phyloP scores from a whole-genome alignment of 2,329 filamentous ascomycete genomes.

The Aureobasidium zeae region DNA sequence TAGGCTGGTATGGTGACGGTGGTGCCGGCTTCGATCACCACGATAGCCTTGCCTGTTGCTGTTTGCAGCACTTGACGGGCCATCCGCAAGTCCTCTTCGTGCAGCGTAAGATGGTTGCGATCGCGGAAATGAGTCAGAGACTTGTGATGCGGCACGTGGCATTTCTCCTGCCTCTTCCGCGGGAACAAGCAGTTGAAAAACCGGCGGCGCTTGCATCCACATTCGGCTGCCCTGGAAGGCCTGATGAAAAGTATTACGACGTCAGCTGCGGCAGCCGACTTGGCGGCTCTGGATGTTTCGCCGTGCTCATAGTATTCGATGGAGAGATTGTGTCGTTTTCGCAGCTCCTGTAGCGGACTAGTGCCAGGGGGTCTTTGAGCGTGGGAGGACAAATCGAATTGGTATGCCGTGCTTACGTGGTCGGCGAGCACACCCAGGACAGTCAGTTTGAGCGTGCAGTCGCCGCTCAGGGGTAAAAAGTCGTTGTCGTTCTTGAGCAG shows the following conservation, averaged over 20 bases:
- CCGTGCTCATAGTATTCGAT: not conserved
- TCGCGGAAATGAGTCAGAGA: not conserved
- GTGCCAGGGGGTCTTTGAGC: constrained; percentile 17
- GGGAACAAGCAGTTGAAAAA: not conserved
- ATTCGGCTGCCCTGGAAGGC: not conserved
- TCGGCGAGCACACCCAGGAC: constrained; percentile 18
- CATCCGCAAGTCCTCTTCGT: not conserved
- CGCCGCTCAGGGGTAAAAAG: not conserved
- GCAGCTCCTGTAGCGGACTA: constrained; percentile 16
- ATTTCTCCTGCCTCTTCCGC: not conserved
- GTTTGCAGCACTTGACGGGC: not conserved
- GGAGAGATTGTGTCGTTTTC: constrained; percentile 13
- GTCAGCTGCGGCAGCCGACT: constrained; percentile 10
- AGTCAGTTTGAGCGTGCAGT: constrained; percentile 8
- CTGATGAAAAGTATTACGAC: constrained; percentile 13
- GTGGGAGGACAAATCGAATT: constrained; percentile 17
- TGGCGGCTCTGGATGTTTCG: constrained; percentile 2
- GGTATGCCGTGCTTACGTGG: constrained; percentile 13
- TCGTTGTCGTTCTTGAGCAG: constrained; percentile 18
- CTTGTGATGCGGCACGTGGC: not conserved
- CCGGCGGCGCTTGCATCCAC: not conserved
- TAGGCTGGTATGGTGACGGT: not conserved
- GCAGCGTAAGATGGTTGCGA: constrained; percentile 1
- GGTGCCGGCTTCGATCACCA: constrained; percentile 3
- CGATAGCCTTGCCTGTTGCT: not conserved